These are phyloP conservation scores for Alternaria ethzedia DNA, from an alignment of 2,329 filamentous ascomycete species.

Conservation along the genomic window DNA sequence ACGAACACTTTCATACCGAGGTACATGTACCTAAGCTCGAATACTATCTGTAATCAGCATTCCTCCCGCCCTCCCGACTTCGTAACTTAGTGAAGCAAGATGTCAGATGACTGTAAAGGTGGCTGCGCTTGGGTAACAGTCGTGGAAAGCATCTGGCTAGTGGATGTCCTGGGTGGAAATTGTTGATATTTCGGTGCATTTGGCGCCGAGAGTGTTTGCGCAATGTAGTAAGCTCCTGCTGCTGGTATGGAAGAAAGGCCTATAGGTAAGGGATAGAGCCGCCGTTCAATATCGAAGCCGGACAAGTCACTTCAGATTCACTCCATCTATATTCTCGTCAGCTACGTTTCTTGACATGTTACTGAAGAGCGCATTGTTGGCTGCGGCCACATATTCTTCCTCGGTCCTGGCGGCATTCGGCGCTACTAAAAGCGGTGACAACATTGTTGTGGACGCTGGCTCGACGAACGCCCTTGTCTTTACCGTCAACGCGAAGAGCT, in stretches of 20 bases:
- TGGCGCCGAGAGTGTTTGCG: conserved; percentile 20
- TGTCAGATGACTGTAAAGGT: background rate
- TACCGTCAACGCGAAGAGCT: conserved; percentile 55
- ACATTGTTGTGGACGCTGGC: conserved; percentile 45
- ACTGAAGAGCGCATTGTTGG: conserved; percentile 30
- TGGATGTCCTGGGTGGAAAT: conserved; percentile 23
- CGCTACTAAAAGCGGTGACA: conserved; percentile 37
- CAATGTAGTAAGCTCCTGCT: background rate
- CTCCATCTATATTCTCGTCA: background rate
- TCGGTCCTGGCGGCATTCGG: conserved; percentile 46
- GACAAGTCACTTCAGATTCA: background rate
- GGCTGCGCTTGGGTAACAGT: background rate
- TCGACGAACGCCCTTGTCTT: conserved; percentile 41
- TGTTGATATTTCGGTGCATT: conserved; percentile 25
- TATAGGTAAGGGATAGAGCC: conserved; percentile 7
- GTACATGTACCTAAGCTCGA: background rate
- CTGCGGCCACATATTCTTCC: conserved; percentile 33
- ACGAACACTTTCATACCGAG: background rate
- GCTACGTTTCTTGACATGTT: conserved; percentile 28
- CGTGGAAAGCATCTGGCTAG: conserved; percentile 2
- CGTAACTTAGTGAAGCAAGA: background rate
- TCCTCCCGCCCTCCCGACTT: background rate
- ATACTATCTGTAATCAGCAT: background rate
- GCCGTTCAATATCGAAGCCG: background rate
- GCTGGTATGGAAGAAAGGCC: background rate